Evolutionary conservation across 2,329 filamentous ascomycete genomes (phyloP), one percentile per base, ranked within the genome.

Genomic region (Beauveria rudraprayagi): DNA sequence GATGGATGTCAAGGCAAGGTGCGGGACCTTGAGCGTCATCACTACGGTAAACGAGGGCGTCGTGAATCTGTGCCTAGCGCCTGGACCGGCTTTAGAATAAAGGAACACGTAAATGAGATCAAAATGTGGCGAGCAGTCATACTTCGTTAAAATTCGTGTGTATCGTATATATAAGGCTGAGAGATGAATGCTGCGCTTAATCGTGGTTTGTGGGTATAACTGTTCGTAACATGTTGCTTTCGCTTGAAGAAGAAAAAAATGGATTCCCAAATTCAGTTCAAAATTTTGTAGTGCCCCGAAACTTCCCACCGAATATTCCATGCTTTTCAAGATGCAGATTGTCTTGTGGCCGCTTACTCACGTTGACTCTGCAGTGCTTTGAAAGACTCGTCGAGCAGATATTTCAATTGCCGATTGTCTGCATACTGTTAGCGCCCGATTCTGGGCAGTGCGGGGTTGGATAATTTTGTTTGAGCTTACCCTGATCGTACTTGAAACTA

Each of bases 341-440:
- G 22, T 22, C 16, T 22, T 5, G 14, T 22, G 26, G 17, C 28
- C 19, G 16, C 16, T 41, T 26, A 43, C 7, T 57, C 34, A 40
- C 11, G 34, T 26, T n/a, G 43, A 50, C 24, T 34, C 24, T 41
- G 24, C 17, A 52, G 9, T 14, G 37, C 26, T 52, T 34, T n/a
- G n/a, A 17, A 59, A 19, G 56, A 59, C 14, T 22, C 56, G 3
- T 60, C 58, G 9, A 60, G 40, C 6, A 60, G 19, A 28, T 28
- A 17, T 41, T 60, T 60, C 22, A 60, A 16, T 3, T 40, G 16
- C 16, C 30, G 58, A 40, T 52, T 52, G 14, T 60, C 58, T 60
- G 11, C 4, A 22, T 26, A 3, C n/a, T 22, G 58, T 60, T 16
- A 60, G 58, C 41, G 9, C 22, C 4, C 34, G 11, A 16, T 37